These are phyloP conservation scores for Scolecobasidium constrictum DNA, from an alignment of 2,329 filamentous ascomycete genomes.

Conservation along the genomic window DNA sequence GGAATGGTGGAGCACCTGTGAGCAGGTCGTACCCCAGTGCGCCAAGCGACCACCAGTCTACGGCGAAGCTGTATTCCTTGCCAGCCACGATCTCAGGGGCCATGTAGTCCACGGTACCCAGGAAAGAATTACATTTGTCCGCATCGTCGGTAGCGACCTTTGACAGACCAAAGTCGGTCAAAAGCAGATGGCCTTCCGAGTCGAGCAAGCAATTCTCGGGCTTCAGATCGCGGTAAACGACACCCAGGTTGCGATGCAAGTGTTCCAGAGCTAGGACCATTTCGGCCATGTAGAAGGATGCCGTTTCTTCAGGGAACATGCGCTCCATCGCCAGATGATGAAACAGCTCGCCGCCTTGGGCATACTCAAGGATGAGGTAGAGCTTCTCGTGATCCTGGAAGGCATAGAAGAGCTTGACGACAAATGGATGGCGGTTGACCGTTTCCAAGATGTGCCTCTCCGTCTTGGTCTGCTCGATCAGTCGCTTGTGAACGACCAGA, in stretches of 20 bases:
- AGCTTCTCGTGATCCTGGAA: conserved; percentile 98
- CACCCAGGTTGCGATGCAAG: conserved; percentile 81
- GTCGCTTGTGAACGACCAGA: conserved; percentile 85
- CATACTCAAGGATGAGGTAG: conserved; percentile 95
- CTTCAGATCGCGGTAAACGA: conserved; percentile 94
- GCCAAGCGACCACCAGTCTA: conserved; percentile 98
- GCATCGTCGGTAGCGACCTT: conserved; percentile 77
- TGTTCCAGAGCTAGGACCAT: conserved; percentile 92
- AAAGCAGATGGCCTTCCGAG: conserved; percentile 76
- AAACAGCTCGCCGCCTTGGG: conserved; percentile 92
- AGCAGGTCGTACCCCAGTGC: conserved; percentile 86
- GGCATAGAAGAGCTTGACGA: conserved; percentile 95
- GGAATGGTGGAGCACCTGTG: conserved; percentile 85
- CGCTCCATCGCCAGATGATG: conserved; percentile 87
- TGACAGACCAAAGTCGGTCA: conserved; percentile 94
- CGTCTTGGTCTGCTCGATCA: conserved; percentile 95
- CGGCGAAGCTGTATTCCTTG: conserved; percentile 81
- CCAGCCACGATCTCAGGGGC: conserved; percentile 88
- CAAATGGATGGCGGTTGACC: conserved; percentile 92
- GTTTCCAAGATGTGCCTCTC: conserved; percentile 91
- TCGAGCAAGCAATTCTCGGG: conserved; percentile 96
- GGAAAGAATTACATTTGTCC: conserved; percentile 71
- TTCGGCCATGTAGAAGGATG: conserved; percentile 97
- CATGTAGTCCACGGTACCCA: conserved; percentile 98
- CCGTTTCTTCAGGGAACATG: conserved; percentile 84